phyloP scores from a whole-genome alignment of 371 early-diverging fungal genomes.

The Sporodiniella umbellata region DNA sequence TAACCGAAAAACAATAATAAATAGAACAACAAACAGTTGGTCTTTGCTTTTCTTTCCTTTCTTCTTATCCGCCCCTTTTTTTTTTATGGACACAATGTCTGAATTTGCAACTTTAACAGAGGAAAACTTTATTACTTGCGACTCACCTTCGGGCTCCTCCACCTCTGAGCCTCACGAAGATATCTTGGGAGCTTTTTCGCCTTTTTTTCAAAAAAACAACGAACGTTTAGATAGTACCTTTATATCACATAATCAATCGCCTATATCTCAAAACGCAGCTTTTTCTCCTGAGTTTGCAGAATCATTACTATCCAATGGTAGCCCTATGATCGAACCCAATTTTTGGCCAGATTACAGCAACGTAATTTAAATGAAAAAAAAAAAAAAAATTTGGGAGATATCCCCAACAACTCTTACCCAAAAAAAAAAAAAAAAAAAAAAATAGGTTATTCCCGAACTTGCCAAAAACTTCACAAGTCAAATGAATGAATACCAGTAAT shows the following conservation, averaged over 20 bases:
- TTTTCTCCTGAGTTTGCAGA: conserved; percentile 3
- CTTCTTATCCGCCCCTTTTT: background rate
- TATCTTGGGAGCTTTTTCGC: conserved; percentile 18
- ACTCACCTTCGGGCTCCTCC: conserved; percentile 32
- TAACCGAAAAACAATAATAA: background rate
- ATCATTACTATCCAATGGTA: conserved; percentile 13
- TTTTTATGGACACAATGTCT: background rate
- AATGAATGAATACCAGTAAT: conserved; percentile 11
- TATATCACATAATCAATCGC: conserved; percentile 20
- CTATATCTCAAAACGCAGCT: background rate
- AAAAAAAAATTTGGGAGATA: background rate
- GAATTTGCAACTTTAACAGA: conserved; percentile 1
- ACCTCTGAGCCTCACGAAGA: conserved; percentile 30
- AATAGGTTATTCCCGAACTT: conserved; percentile 38
- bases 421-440: conserved; percentile 19
- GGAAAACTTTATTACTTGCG: conserved; percentile 15
- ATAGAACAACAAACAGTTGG: too few relatives aligned
- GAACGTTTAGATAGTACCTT: conserved; percentile 34
- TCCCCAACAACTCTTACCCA: background rate
- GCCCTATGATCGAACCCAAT: conserved; percentile 11
- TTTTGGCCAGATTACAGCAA: conserved; percentile 46
- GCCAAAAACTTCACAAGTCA: conserved; percentile 47
- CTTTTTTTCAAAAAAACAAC: conserved; percentile 41
- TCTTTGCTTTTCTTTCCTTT: background rate
- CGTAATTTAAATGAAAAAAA: too few relatives aligned